Evolutionary conservation across 352 stramenopile species (phyloP).

Genomic region (Aphanomyces astaci): DNA sequence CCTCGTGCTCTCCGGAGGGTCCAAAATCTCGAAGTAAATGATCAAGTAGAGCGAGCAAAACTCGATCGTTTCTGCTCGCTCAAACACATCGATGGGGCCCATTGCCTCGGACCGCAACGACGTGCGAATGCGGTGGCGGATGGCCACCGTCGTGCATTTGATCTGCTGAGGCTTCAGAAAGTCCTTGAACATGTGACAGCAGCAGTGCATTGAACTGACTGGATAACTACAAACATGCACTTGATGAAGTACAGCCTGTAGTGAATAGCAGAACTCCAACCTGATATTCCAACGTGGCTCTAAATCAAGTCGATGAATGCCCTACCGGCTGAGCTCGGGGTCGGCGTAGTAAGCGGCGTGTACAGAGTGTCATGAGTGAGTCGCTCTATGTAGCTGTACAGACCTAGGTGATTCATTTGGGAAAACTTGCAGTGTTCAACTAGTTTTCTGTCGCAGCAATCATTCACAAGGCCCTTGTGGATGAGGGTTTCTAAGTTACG

Average conservation of each 20-base stretch:
- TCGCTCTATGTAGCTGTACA: no score
- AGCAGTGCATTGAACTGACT: not conserved
- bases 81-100: not conserved
- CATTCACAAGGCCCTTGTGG: no score
- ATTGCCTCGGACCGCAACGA: not conserved
- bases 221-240: no score
- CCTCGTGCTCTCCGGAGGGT: not conserved
- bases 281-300: no score
- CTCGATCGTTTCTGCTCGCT: not conserved
- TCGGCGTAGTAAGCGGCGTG: constrained; percentile 2
- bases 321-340: not conserved
- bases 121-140: constrained; percentile 3
- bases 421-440: no score
- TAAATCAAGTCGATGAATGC: no score
- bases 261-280: no score
- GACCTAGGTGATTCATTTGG: no score
- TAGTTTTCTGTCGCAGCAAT: no score
- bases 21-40: not conserved
- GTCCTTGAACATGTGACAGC: not conserved
- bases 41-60: not conserved
- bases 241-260: no score
- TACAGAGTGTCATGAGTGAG: no score
- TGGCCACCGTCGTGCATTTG: constrained; percentile 8
- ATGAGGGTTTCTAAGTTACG: no score
- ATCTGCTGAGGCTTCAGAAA: constrained; percentile 7